Conservation (phyloP, 106 monocot genomes). For the Allium fistulosum region DNA sequence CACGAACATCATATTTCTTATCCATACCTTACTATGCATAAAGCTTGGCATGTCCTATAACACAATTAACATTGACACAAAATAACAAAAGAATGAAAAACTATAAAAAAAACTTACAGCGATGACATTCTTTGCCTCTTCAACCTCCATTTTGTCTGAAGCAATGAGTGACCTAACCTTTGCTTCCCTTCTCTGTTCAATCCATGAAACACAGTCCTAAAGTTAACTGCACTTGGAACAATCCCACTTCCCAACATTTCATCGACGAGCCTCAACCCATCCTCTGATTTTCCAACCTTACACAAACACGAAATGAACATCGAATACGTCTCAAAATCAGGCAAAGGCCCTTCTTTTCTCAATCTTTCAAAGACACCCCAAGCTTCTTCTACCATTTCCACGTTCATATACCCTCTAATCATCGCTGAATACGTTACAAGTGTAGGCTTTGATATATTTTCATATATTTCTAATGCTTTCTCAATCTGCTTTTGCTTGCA, state of each 20-base stretch:
- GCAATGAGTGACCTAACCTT: constrained; percentile 51
- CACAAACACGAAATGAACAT: constrained; percentile 80
- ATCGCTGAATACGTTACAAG: constrained; percentile 81
- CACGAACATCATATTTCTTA: no score
- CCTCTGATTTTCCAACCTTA: constrained; percentile 55
- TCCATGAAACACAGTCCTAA: constrained; percentile 61
- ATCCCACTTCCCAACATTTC: constrained; percentile 61
- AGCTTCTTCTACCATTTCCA: constrained; percentile 64
- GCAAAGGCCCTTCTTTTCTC: constrained; percentile 52
- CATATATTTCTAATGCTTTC: constrained; percentile 51
- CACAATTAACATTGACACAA: neutral
- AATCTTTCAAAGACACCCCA: constrained; percentile 51
- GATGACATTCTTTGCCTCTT: constrained; percentile 52
- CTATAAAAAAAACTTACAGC: constrained; percentile 6
- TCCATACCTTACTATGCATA: no score
- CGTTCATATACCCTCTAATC: constrained; percentile 64
- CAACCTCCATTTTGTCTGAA: constrained; percentile 57
- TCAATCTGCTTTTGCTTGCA: constrained; percentile 47
- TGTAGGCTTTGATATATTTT: constrained; percentile 59
- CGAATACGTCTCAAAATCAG: constrained; percentile 82
- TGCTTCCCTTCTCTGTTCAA: constrained; percentile 82
- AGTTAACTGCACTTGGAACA: constrained; percentile 70
- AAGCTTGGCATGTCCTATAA: no score
- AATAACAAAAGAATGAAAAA: constrained; percentile 2
- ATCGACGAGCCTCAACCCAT: constrained; percentile 49